Percentiles rank a stretch among this genome's conserved stretches.
These are phyloP conservation scores for Ogataea naganishii DNA, from an alignment of 805 yeast species.

Conservation along the genomic window DNA sequence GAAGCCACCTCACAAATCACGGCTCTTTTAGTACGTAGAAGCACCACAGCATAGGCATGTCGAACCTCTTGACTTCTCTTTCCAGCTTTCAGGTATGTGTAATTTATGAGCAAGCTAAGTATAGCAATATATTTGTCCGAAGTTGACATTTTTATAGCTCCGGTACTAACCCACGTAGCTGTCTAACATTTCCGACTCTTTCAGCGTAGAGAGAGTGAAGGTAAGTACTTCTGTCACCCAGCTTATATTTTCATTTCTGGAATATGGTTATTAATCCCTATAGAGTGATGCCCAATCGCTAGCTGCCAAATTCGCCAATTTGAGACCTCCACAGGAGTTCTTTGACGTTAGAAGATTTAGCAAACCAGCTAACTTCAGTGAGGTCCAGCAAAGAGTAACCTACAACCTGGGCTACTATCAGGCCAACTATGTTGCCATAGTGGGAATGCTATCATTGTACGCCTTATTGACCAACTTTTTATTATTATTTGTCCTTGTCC, in stretches of 20 bases:
- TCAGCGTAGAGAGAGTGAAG: constrained; percentile 40
- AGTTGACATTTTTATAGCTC: constrained; percentile 3
- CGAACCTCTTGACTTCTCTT: constrained; percentile 4
- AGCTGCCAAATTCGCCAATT: constrained; percentile 56
- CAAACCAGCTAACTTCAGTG: constrained; percentile 84
- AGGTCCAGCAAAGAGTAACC: constrained; percentile 78
- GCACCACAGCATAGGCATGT: constrained; percentile 2
- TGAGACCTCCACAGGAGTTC: constrained; percentile 89
- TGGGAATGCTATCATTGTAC: constrained; percentile 67
- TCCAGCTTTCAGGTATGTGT: constrained; percentile 8
- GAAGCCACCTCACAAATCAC: constrained; percentile 2
- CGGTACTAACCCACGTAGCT: constrained; percentile 17
- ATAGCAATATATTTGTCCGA: constrained; percentile 1
- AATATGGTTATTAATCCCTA: constrained; percentile 11
- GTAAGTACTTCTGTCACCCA: constrained; percentile 15
- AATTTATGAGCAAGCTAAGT: background rate
- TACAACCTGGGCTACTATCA: constrained; percentile 83
- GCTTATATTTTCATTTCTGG: background rate
- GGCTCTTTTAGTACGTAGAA: constrained; percentile 1
- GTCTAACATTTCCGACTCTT: constrained; percentile 34
- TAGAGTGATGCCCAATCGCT: constrained; percentile 42
- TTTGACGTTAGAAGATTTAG: constrained; percentile 85
- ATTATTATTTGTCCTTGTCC: constrained; percentile 70
- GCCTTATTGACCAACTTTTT: constrained; percentile 81
- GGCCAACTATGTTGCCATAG: constrained; percentile 74